Base-by-base conservation (phyloP, 2,329 filamentous ascomycete genomes). In the Ascochyta clinopodiicola region DNA sequence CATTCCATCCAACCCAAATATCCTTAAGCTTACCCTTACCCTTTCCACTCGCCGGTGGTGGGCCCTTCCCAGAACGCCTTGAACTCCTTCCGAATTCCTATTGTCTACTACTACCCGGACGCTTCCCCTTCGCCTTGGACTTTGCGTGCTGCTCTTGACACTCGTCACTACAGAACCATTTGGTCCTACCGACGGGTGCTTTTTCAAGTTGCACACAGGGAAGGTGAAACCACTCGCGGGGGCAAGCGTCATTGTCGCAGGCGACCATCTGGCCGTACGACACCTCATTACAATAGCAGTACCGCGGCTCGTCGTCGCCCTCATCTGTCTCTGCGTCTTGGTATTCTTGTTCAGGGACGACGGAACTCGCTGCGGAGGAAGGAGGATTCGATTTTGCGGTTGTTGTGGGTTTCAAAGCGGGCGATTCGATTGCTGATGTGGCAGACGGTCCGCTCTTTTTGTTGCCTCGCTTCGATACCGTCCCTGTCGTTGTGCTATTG, bases 201-300 rank as follows among this genome's bases (percentile, higher is more conserved):
- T 83, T 82, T 38, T 81, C 84, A 65, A 88, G 75, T 19, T 84
- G 83, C 46, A 87, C 84, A 64, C 86, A 88, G 36, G 81, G 83
- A 71, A 87, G 81, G 77, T 88, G 86, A 72, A 88, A 88, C 86
- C 86, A 88, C 69, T 88, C 85, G 59, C 84, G 82, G 12, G 82
- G 81, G 74, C 86, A 88, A 52, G 80, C 78, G 34, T 86, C 84
- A 68, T 88, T 88, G 70, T 88, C 86, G 66, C 86, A 88, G 12
- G 84, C 86, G 36, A 88, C 83, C 86, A 88, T 88, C 66, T 87
- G 84, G 17, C 86, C 86, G 67, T 87, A 87, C 60, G 81, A 85
- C 34, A 87, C 85, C 59, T 84, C 83, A 44, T 85, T 84, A 67
- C 86, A 88, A 61, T 86, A 86, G 73, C 86, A 88, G 68, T 88